These are phyloP conservation scores for Geosmithia flava DNA, from an alignment of 2,329 filamentous ascomycete species.

Conservation along the genomic window DNA sequence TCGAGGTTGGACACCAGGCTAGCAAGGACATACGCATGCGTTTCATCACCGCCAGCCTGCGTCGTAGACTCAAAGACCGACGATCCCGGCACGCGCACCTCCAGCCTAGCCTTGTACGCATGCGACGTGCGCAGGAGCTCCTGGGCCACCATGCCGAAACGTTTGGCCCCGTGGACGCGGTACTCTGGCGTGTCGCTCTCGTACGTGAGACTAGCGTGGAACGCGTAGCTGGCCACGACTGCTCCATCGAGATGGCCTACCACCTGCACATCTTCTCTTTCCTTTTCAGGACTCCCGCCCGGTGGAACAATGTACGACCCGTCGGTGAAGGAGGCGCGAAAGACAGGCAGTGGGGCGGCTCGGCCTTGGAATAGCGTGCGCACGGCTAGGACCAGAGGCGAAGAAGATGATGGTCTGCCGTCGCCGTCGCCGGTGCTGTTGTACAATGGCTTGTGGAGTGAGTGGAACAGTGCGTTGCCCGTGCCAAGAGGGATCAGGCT, in stretches of 20 bases:
- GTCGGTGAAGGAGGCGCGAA: constrained; percentile 47
- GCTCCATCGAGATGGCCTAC: constrained; percentile 50
- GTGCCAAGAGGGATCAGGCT: constrained; percentile 50
- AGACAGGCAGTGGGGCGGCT: constrained; percentile 44
- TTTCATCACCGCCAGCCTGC: constrained; percentile 16
- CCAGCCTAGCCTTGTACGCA: constrained; percentile 32
- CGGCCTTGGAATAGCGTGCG: constrained; percentile 47
- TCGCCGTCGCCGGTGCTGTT: constrained; percentile 15
- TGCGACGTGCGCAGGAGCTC: constrained; percentile 52
- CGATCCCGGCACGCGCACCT: constrained; percentile 11
- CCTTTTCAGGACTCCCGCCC: no score
- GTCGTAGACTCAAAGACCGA: constrained; percentile 12
- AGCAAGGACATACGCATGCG: constrained; percentile 64
- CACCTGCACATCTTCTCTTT: no score
- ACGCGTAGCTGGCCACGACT: constrained; percentile 80
- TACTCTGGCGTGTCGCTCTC: constrained; percentile 81
- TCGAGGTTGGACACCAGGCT: constrained; percentile 74
- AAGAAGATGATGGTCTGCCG: constrained; percentile 9
- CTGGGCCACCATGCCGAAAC: constrained; percentile 76
- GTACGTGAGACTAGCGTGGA: constrained; percentile 80
- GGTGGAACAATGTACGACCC: constrained; percentile 38
- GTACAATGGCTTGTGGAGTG: constrained; percentile 46
- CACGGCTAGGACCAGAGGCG: constrained; percentile 35
- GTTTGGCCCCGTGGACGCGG: constrained; percentile 60
- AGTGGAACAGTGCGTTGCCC: constrained; percentile 53